Conservation (phyloP, 2,329 filamentous ascomycete genomes). For the Aspergillus unguis region DNA sequence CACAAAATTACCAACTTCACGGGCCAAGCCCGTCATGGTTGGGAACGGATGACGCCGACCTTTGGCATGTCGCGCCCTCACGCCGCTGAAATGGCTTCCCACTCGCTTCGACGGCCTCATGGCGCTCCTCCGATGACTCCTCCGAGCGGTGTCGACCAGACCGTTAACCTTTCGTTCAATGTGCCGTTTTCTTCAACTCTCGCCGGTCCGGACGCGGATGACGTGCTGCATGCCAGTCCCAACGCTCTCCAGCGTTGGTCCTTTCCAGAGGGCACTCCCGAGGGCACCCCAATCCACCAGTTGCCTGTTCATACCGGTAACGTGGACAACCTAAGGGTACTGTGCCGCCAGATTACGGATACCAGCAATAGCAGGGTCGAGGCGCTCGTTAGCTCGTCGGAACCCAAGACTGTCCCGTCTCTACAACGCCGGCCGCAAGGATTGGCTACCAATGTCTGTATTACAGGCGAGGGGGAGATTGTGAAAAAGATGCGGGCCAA, state of each 20-base stretch:
- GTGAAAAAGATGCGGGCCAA: slow-evolving; percentile 87
- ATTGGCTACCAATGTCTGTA: slow-evolving; percentile 79
- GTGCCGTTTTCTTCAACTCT: slow-evolving; percentile 93
- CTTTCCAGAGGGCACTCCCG: slow-evolving; percentile 80
- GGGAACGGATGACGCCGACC: slow-evolving; percentile 65
- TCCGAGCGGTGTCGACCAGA: slow-evolving; percentile 68
- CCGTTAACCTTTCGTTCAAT: slow-evolving; percentile 94
- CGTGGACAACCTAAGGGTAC: slow-evolving; percentile 69
- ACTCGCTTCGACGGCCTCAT: slow-evolving; percentile 56
- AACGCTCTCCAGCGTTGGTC: slow-evolving; percentile 90
- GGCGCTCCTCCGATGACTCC: slow-evolving; percentile 55
- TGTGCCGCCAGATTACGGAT: slow-evolving; percentile 79
- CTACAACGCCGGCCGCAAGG: slow-evolving; percentile 52
- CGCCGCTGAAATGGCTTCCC: slow-evolving; percentile 51
- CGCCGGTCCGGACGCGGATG: slow-evolving; percentile 85
- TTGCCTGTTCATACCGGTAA: slow-evolving; percentile 90
- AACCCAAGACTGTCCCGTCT: slow-evolving; percentile 63
- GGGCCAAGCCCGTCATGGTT: slow-evolving; percentile 63
- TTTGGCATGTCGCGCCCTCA: slow-evolving; percentile 62
- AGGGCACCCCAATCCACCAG: slow-evolving; percentile 80
- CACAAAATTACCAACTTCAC: slow-evolving; percentile 68
- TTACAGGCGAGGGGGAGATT: slow-evolving; percentile 81
- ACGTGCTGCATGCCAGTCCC: slow-evolving; percentile 87
- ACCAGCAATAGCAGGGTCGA: slow-evolving; percentile 67
- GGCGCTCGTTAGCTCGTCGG: slow-evolving; percentile 77